Conservation (phyloP, 805 yeast species). For the Candida sithepensis region DNA sequence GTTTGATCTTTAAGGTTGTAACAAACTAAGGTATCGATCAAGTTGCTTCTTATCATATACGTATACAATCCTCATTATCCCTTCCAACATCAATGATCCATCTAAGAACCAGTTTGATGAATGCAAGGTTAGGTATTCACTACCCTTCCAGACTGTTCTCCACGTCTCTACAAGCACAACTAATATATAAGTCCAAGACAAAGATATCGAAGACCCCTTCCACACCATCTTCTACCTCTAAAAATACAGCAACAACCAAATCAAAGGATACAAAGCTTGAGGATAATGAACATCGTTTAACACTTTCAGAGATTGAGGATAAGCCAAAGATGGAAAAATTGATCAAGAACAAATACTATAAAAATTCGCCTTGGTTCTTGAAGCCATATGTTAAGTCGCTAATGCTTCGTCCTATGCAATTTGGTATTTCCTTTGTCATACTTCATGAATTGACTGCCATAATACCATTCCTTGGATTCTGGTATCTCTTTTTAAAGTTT, state of each 20-base stretch:
- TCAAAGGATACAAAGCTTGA: slow-evolving; percentile 15
- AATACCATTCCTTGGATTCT: slow-evolving; percentile 47
- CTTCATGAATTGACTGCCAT: slow-evolving; percentile 53
- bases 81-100: background rate
- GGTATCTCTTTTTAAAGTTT: slow-evolving; percentile 46
- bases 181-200: slow-evolving; percentile 26
- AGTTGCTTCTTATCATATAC: no score
- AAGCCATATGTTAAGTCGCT: slow-evolving; percentile 31
- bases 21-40: no score
- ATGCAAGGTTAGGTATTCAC: background rate
- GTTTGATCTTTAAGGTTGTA: no score
- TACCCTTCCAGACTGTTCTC: slow-evolving; percentile 3
- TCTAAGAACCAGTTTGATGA: background rate
- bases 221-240: background rate
- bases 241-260: background rate
- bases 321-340: slow-evolving; percentile 20
- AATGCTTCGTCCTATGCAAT: slow-evolving; percentile 31
- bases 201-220: slow-evolving; percentile 10
- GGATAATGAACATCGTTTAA: slow-evolving; percentile 9
- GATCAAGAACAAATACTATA: slow-evolving; percentile 29
- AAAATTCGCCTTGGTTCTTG: slow-evolving; percentile 26
- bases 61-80: no score
- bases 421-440: slow-evolving; percentile 43
- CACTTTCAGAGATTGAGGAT: background rate
- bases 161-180: background rate